Evolutionary conservation across 306 rosid genomes (phyloP), one percentile per base, ranked within the genome.

Genomic region (Trifolium subterraneum): DNA sequence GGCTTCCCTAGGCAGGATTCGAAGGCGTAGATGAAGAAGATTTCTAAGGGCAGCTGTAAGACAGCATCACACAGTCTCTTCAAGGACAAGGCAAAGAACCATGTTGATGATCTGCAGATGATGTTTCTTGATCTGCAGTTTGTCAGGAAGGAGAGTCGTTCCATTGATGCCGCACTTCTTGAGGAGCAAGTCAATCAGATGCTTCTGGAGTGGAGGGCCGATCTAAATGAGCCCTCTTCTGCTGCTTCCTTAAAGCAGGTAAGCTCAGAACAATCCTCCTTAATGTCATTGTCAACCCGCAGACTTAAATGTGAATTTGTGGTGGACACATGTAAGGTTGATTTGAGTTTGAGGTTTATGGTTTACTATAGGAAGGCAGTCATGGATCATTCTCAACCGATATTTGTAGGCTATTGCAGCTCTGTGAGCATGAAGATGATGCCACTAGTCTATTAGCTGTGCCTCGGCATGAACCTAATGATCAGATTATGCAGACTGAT

Each of bases 131-230:
- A 89, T 86, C 87, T 93, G 84, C 97, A 89, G 77, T 89, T 85
- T 68, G 97, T 97, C 6, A 89, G 97, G 88, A 93, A 93, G 89
- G 98, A 93, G 81, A 93, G 98, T 79, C 97, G 96, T 72, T 56
- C 91, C 0, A 80, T 84, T 11, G 96, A 93, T 75, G 89, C 80
- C 20, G 71, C 92, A 0, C 87, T 91, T 19, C 92, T 93, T 7
- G 98, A 93, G 87, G 98, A 93, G 58, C 98, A 93, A 82, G 96
- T 93, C 71, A 91, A 91, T 84, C 97, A 89, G 89, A 93, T 93
- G 97, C 98, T 93, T 73, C 97, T 96, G 1, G 98, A 93, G 76
- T 93, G 98, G 98, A 93, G 88, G 85, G 76, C 94, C 1, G 98
- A 91, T 86, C 98, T 93, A 69, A 93, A 89, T 23, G 96, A 93